Evolutionary conservation across 352 stramenopile genomes (phyloP), one percentile per base, ranked within the genome.

Genomic region (Phytophthora sojae): DNA sequence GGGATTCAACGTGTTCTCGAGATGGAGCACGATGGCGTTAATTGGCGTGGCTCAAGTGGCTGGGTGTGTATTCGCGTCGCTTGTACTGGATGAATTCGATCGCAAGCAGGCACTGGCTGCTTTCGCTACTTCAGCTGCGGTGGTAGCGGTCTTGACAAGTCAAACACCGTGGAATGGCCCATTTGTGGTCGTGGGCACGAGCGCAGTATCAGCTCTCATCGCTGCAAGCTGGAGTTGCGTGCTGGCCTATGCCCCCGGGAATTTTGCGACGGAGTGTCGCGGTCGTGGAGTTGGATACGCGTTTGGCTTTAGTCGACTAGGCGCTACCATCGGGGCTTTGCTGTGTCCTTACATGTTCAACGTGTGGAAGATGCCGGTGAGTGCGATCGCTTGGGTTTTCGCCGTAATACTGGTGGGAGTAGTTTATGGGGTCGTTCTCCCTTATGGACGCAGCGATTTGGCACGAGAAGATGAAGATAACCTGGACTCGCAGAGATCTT

Each of bases 321-420:
- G 62, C 1, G 49, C 60, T 6, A 52, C 66, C 17, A 21, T 51
- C 6, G 67, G 71, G 8, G 57, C 42, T 7, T 71, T 64, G 37
- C 39, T 79, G 32, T 79, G 59, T 15, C 71, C 71, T 8, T 61
- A 69, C 30, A 73, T 77, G 65, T 75, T 74, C 21, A 64, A 77
- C 29, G 65, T 74, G 25, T 74, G 60, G 65, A 17, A 62, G 14
- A 39, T 71, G 66, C 65, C 71, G 52, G 52, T 77, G 39, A 19
- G 60, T 32, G 23, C 30, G 14, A 60, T 77, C 23, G 37, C 50
- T n/a, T 75, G 71, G 71, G 54, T 67, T 12, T 71, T 77, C 30
- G 64, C 59, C 14, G 49, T 14, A 12, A 14, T 57, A 7, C 23
- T 77, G 42, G 50, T 59, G 4, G 23, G 25, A 1, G 35, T 77